Conservation (phyloP, 169 alveolate species). For the Babesia bigemina region DNA sequence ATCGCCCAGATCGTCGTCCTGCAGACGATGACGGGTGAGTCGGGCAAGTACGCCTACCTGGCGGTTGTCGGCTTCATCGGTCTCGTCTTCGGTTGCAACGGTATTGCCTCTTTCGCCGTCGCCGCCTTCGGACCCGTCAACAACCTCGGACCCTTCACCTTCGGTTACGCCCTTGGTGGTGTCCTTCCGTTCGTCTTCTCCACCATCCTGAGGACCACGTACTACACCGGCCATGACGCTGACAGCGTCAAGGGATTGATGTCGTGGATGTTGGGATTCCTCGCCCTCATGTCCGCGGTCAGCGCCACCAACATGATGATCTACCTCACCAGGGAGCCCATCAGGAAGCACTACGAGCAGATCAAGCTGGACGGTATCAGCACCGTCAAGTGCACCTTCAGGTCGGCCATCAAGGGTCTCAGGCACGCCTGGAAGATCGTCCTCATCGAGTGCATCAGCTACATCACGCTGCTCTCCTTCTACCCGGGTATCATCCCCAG, state of each 20-base stretch:
- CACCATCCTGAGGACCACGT: slow-evolving; percentile 8
- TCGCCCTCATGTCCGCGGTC: slow-evolving; percentile 8
- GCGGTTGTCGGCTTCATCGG: slow-evolving; percentile 6
- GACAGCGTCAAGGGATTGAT: not conserved
- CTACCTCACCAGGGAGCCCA: slow-evolving; percentile 13
- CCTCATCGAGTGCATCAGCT: slow-evolving; percentile 21
- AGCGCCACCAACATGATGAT: slow-evolving; percentile 23
- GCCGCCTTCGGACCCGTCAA: slow-evolving; percentile 40
- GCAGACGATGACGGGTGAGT: not conserved
- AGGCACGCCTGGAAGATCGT: slow-evolving; percentile 42
- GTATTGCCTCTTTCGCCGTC: slow-evolving; percentile 22
- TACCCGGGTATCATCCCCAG: slow-evolving; percentile 31
- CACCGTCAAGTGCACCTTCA: slow-evolving; percentile 39
- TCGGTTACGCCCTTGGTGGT: slow-evolving; percentile 44
- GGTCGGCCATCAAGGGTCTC: slow-evolving; percentile 25
- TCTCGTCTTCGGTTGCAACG: slow-evolving; percentile 25
- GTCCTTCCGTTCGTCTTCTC: slow-evolving; percentile 32
- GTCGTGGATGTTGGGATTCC: slow-evolving; percentile 28
- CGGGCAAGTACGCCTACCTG: slow-evolving; percentile 38
- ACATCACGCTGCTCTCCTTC: slow-evolving; percentile 30
- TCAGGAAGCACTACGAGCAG: slow-evolving; percentile 28
- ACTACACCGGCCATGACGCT: slow-evolving; percentile 2
- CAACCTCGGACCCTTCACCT: slow-evolving; percentile 40
- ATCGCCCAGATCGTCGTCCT: slow-evolving; percentile 22
- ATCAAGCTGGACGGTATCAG: slow-evolving; percentile 22